Evolutionary conservation across 495 filamentous ascomycete genomes (phyloP).

Genomic region (Friedmanniomyces endolithicus): DNA sequence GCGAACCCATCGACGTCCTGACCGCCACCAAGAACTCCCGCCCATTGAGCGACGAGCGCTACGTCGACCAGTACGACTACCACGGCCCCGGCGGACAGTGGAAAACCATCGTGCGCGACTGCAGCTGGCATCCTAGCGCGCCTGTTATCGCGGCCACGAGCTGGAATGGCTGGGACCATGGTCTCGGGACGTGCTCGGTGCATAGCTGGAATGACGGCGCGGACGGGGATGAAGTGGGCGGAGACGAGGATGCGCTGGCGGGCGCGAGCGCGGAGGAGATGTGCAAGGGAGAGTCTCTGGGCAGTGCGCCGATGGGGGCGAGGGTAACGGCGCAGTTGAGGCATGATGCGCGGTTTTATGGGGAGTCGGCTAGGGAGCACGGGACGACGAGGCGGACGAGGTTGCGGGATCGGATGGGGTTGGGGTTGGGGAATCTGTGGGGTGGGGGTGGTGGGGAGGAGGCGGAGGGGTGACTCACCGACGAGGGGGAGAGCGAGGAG

Average conservation of each 20-base stretch:
- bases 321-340: slow-evolving; percentile 15
- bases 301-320: slow-evolving; percentile 18
- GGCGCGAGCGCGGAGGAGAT: neutral
- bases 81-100: slow-evolving; percentile 38
- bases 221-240: slow-evolving; percentile 46
- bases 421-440: slow-evolving; percentile 17
- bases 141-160: slow-evolving; percentile 78
- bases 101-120: slow-evolving; percentile 81
- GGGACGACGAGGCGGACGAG: neutral
- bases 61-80: slow-evolving; percentile 24
- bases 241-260: slow-evolving; percentile 2
- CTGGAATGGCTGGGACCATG: slow-evolving; percentile 61
- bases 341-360: slow-evolving; percentile 21
- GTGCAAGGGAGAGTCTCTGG: slow-evolving; percentile 3
- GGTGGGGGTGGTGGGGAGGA: slow-evolving; percentile 3
- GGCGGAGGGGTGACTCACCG: neutral
- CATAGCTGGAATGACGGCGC: slow-evolving; percentile 63
- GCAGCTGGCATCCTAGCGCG: slow-evolving; percentile 86
- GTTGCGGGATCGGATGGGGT: slow-evolving; percentile 14
- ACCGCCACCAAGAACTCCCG: slow-evolving; percentile 48
- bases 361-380: neutral
- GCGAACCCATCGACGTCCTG: slow-evolving; percentile 58
- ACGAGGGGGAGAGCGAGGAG: slow-evolving; percentile 10
- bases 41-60: slow-evolving; percentile 35
- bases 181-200: slow-evolving; percentile 58